Evolutionary conservation across 1,284 basidiomycete species (phyloP).

Genomic region (Sanghuangporus sanghuang): DNA sequence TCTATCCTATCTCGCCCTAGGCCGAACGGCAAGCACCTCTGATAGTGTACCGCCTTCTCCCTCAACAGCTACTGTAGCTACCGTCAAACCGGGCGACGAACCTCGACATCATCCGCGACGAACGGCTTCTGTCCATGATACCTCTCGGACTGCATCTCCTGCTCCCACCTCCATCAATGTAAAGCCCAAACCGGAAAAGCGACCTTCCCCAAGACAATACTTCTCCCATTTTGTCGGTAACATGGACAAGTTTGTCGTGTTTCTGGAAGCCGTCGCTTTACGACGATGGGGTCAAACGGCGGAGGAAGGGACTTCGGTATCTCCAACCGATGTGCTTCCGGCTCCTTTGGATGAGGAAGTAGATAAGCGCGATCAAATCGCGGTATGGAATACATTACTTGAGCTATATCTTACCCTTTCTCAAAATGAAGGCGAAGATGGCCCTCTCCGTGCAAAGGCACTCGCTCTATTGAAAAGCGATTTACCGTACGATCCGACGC

Average conservation of each 20-base stretch:
- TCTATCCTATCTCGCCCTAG: conserved; percentile 74
- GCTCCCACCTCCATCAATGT: conserved; percentile 20
- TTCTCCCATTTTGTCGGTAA: conserved; percentile 96
- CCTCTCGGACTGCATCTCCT: conserved; percentile 27
- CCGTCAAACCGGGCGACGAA: conserved; percentile 37
- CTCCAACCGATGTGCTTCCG: conserved; percentile 20
- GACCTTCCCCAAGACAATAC: conserved; percentile 81
- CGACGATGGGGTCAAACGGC: conserved; percentile 80
- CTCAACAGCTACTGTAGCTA: conserved; percentile 47
- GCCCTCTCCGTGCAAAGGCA: conserved; percentile 48
- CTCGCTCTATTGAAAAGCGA: conserved; percentile 55
- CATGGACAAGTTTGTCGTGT: conserved; percentile 75
- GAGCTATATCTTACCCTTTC: conserved; percentile 82
- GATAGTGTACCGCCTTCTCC: conserved; percentile 40
- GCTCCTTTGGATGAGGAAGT: conserved; percentile 41
- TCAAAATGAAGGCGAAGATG: conserved; percentile 20
- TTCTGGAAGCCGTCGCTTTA: conserved; percentile 84
- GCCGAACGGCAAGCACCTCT: conserved; percentile 40
- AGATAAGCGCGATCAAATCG: conserved; percentile 70
- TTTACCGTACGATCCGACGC: conserved; percentile 84
- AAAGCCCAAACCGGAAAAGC: conserved; percentile 30
- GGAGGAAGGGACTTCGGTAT: conserved; percentile 28
- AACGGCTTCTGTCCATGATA: conserved; percentile 20
- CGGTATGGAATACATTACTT: conserved; percentile 94
- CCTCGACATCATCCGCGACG: conserved; percentile 24